Base-by-base conservation (phyloP, 306 rosid species). In the Crotalaria pallida region DNA sequence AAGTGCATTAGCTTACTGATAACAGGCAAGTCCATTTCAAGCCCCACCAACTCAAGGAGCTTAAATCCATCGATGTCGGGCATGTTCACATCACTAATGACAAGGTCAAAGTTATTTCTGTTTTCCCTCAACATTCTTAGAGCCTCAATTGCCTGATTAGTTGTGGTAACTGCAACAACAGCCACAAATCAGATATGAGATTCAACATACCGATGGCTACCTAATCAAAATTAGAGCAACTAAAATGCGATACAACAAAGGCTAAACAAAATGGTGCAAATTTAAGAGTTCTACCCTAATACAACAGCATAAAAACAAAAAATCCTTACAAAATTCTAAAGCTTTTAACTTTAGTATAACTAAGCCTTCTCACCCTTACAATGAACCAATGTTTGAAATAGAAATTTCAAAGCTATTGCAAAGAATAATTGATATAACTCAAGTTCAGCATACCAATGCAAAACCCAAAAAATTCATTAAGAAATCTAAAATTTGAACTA, bases 21-120 rank as follows among this genome's bases (percentile, higher is more conserved):
- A 10, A 92, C 97, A 36, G 97, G 97, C 18, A 92, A 80, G 85
- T 92, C 98, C 98, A 92, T 92, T 77, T 92, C 98, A 63, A 85
- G 92, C 48, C 98, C 98, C 79, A 92, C 82, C 56, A 75, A 83
- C 71, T 92, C 98, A 74, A 92, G 96, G 13, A 89, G 96, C 89
- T 89, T 89, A 69, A 92, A 92, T 61, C 98, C 98, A 72, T 92
- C 92, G 86, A 92, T 87, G 84, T 89, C 95, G 7, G 98, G 98
- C 98, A 89, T 92, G 47, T 83, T 80, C 10, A 92, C 96, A 80
- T 89, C 98, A 67, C 90, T 92, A 26, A 92, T 89, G 72, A 89
- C 98, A 7, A 92, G 86, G 79, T 92, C 98, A 81, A 79, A 89
- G 73, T 65, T 78, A 43, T 87, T 67, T 73, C 86, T 85, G 67